Percentiles rank a stretch among this genome's conserved stretches.
phyloP scores from a whole-genome alignment of 805 yeast species.

The Wickerhamomyces strasburgensis region DNA sequence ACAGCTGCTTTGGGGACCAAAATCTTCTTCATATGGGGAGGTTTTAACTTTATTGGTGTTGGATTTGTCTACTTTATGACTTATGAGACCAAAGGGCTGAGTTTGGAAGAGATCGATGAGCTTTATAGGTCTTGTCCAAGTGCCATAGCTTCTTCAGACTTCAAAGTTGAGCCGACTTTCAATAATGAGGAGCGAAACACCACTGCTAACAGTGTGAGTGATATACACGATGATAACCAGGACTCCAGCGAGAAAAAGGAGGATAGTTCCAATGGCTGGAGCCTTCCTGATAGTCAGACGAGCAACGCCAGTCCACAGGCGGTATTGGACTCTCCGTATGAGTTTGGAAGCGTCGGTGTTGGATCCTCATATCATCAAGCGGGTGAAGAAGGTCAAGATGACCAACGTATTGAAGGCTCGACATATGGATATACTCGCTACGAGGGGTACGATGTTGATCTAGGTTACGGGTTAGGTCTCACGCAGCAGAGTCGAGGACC shows the following conservation, averaged over 20 bases:
- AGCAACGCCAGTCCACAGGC: background rate
- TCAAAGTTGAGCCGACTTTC: slow-evolving; percentile 25
- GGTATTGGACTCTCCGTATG: background rate
- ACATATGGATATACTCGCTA: background rate
- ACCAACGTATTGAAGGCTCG: background rate
- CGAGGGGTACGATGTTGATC: slow-evolving; percentile 19
- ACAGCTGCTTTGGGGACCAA: slow-evolving; percentile 66
- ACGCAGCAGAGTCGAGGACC: slow-evolving; percentile 23
- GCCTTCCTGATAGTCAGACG: background rate
- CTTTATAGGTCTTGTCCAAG: slow-evolving; percentile 56
- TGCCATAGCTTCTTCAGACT: slow-evolving; percentile 46
- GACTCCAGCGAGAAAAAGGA: slow-evolving; percentile 2
- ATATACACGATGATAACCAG: no score
- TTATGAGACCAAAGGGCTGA: slow-evolving; percentile 75
- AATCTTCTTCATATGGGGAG: slow-evolving; percentile 80
- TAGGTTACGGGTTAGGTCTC: slow-evolving; percentile 21
- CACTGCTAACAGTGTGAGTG: background rate
- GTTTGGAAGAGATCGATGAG: slow-evolving; percentile 77
- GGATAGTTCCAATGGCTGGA: slow-evolving; percentile 7
- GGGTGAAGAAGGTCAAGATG: background rate
- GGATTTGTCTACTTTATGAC: slow-evolving; percentile 61
- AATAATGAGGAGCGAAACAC: slow-evolving; percentile 2
- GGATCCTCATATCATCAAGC: no score
- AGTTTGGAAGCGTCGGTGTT: no score
- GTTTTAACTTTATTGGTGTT: slow-evolving; percentile 54